Base-by-base conservation (phyloP, 2,329 filamentous ascomycete species). In the Fusarium burgessii region DNA sequence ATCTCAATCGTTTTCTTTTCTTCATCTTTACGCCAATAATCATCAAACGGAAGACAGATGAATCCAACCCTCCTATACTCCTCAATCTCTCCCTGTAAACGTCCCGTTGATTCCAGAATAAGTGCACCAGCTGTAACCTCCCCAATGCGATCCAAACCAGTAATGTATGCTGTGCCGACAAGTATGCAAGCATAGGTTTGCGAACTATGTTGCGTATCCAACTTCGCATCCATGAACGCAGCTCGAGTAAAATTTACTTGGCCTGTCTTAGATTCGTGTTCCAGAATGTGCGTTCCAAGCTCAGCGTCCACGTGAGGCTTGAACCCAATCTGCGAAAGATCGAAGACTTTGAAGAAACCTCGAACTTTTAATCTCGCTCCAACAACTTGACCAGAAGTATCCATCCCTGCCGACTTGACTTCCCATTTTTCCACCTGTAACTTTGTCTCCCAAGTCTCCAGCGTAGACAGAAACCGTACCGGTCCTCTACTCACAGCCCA, bases 331-430 rank as follows among this genome's bases (percentile, higher is more conserved):
- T 40, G 18, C 3, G n/a, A 15, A 1, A 38, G 6, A 12, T 38
- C 7, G 3, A 40, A 25, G 1, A 8, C 5, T 7, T n/a, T 29
- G 1, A 58, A 40, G 1, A 18, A 1, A 3, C 55, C 35, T 11
- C 11, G 15, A 13, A 58, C 40, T 38, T 23, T 32, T 0, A 58
- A 33, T 9, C 45, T 33, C 0, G 42, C 55, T 3, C 2, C 35
- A 6, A 58, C n/a, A 5, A 58, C 12, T 3, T 58, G 55, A 6
- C 55, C 55, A 32, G 55, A 58, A 8, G 55, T 58, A 6, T 58
- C 33, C 9, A 11, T 27, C 14, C 42, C 55, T n/a, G 23, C 5
- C 5, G 55, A 58, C 2, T 50, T 32, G 6, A 58, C 33, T 2
- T 50, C 33, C 42, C 55, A 58, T 4, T 12, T 4, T 12, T 40